Percentiles rank a stretch among this genome's conserved stretches.
Conservation (phyloP, 1,284 basidiomycete species). For the Ceratobasidium sp. region DNA sequence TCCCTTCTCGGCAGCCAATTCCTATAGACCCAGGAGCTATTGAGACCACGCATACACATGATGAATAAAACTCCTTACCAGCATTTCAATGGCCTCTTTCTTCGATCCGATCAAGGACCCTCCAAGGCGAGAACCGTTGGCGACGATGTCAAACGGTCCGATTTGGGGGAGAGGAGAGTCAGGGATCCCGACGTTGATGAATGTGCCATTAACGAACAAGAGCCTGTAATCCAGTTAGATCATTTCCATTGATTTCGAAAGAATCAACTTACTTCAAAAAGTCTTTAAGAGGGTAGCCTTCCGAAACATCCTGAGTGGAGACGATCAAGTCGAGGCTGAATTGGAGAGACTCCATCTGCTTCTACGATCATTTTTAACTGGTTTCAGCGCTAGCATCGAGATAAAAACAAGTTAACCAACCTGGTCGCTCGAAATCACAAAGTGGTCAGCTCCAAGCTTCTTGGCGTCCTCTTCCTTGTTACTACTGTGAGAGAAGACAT, state of each 20-base stretch:
- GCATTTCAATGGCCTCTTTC: slow-evolving; percentile 69
- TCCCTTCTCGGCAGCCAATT: slow-evolving; percentile 44
- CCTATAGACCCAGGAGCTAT: slow-evolving; percentile 50
- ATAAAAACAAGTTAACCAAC: slow-evolving; percentile 51
- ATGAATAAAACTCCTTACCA: too few species aligned
- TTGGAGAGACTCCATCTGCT: slow-evolving; percentile 60
- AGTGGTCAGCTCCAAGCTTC: slow-evolving; percentile 68
- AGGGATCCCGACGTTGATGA: slow-evolving; percentile 67
- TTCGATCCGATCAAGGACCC: slow-evolving; percentile 68
- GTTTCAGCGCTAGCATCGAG: too few species aligned
- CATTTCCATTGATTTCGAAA: background rate
- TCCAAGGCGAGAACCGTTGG: slow-evolving; percentile 55
- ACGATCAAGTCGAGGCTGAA: slow-evolving; percentile 70
- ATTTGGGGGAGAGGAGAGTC: slow-evolving; percentile 59
- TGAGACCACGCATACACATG: too few species aligned
- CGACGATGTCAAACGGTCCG: slow-evolving; percentile 55
- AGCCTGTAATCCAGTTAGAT: slow-evolving; percentile 46
- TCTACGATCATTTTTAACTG: too few species aligned
- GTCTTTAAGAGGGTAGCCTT: slow-evolving; percentile 53
- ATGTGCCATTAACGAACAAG: slow-evolving; percentile 63
- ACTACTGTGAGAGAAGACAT: slow-evolving; percentile 71
- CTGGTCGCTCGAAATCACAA: slow-evolving; percentile 59
- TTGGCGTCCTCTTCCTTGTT: slow-evolving; percentile 71
- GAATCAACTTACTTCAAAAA: slow-evolving; percentile 53
- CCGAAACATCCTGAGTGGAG: slow-evolving; percentile 57